These are phyloP conservation scores for Ceratocystis cacaofunesta DNA, from an alignment of 2,329 filamentous ascomycete genomes.

Conservation along the genomic window DNA sequence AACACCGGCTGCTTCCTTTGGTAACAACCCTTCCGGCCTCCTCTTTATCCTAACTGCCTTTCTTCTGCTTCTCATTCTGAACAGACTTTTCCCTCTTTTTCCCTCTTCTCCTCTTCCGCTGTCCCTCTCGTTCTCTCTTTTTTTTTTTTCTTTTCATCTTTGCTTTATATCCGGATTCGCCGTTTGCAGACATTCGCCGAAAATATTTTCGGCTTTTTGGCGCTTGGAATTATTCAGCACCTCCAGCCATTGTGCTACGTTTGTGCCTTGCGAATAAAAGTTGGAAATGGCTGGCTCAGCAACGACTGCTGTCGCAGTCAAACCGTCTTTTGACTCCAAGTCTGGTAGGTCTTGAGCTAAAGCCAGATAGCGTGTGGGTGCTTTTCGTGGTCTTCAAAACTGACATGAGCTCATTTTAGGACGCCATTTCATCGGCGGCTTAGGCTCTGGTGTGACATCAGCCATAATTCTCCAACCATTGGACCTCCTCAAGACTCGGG, in stretches of 20 bases:
- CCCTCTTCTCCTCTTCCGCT: background rate
- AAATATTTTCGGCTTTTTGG: background rate
- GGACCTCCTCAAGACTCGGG: conserved; percentile 88
- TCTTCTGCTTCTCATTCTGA: background rate
- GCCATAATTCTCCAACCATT: conserved; percentile 86
- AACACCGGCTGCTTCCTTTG: background rate
- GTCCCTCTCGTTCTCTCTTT: background rate
- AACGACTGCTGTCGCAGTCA: conserved; percentile 1
- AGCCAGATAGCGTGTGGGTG: background rate
- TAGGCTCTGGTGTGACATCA: conserved; percentile 73
- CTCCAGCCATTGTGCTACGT: background rate
- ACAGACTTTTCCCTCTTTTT: background rate
- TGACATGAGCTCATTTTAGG: conserved; percentile 29
- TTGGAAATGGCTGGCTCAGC: conserved; percentile 3
- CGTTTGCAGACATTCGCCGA: background rate
- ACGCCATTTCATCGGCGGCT: conserved; percentile 79
- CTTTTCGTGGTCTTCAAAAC: background rate
- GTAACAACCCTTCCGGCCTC: conserved; percentile 2
- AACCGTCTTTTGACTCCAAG: conserved; percentile 14
- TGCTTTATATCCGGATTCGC: background rate
- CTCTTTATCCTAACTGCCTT: background rate
- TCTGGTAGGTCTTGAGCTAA: conserved; percentile 8
- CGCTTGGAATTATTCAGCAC: background rate
- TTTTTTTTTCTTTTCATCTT: background rate
- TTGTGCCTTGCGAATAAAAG: background rate